Percentiles rank a stretch among this genome's conserved stretches.
Conservation (phyloP, 306 rosid genomes). For the Clitoria ternatea region DNA sequence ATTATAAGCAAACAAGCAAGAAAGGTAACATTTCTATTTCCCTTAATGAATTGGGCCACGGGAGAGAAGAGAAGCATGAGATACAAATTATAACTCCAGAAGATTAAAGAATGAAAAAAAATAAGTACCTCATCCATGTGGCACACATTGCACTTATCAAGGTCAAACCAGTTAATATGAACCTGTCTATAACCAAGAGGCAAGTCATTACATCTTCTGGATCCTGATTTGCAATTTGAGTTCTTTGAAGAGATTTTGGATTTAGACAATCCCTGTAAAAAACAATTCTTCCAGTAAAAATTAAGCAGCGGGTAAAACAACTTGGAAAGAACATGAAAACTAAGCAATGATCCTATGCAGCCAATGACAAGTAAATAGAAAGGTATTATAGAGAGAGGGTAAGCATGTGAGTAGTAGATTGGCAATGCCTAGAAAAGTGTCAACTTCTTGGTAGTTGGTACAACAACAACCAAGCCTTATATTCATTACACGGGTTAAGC, state of each 20-base stretch:
- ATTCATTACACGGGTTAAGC: neutral
- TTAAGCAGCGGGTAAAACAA: neutral
- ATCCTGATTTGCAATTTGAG: conserved; percentile 52
- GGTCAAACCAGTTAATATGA: conserved; percentile 99
- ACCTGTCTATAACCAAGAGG: conserved; percentile 92
- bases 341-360: neutral
- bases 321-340: neutral
- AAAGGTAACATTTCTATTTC: conserved; percentile 9
- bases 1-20: neutral
- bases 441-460: conserved; percentile 8
- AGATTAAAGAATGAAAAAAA: conserved; percentile 8
- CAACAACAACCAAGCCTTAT: neutral
- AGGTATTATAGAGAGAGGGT: neutral
- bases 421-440: conserved; percentile 9
- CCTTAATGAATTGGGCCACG: neutral
- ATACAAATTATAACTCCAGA: neutral
- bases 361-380: neutral
- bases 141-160: conserved; percentile 96
- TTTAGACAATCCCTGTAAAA: conserved; percentile 65
- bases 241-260: conserved; percentile 54
- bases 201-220: conserved; percentile 51
- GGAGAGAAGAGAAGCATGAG: neutral
- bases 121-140: conserved; percentile 94
- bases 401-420: neutral
- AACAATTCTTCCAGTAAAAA: conserved; percentile 24